Evolutionary conservation across 305 asterid genomes (phyloP).

Genomic region (Rubia peregrina): DNA sequence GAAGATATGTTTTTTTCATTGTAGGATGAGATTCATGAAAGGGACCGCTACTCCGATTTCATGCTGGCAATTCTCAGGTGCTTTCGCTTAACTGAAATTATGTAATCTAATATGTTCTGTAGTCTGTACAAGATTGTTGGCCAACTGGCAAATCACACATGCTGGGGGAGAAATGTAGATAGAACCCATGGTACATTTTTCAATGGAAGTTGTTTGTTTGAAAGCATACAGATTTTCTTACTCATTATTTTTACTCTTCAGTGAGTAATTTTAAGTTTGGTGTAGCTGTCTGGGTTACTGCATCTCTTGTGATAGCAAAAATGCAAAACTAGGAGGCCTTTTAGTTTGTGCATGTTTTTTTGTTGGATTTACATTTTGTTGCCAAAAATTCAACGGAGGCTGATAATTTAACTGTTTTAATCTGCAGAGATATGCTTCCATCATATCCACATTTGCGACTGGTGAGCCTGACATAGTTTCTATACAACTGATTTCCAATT

Average conservation of each 20-base stretch:
- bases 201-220: not conserved
- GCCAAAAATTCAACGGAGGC: not conserved
- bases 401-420: constrained; percentile 27
- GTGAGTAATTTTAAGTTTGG: not conserved
- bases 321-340: not conserved
- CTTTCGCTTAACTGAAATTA: constrained; percentile 21
- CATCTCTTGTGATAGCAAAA: not conserved
- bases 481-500: not conserved
- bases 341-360: not conserved
- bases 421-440: constrained; percentile 83
- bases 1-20: constrained; percentile 23
- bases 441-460: constrained; percentile 69
- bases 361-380: not conserved
- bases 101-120: constrained; percentile 16
- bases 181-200: not conserved
- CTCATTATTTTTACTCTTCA: not conserved
- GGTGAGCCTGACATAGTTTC: constrained; percentile 42
- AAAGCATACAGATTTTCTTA: not conserved
- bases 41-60: constrained; percentile 95
- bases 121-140: constrained; percentile 10
- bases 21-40: constrained; percentile 98
- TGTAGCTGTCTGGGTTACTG: not conserved
- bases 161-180: not conserved
- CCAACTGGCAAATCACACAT: not conserved
- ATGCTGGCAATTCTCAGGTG: constrained; percentile 97